phyloP scores from a whole-genome alignment of 2,329 filamentous ascomycete species.

The Trichophyton schoenleinii region DNA sequence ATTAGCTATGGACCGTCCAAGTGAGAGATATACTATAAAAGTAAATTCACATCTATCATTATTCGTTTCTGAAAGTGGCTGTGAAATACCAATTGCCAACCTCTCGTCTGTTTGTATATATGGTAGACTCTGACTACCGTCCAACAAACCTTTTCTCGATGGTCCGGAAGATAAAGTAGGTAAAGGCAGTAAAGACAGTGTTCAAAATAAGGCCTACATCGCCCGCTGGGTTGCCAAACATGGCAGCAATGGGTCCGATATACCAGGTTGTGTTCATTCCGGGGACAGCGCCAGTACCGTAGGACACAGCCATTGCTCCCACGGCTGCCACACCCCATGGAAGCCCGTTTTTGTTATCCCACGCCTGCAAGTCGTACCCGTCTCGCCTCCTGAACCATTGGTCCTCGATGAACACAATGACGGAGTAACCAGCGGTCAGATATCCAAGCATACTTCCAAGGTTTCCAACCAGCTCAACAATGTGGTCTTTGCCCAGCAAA shows the following conservation, averaged over 20 bases:
- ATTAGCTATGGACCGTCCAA: too few relatives aligned
- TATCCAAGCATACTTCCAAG: constrained; percentile 37
- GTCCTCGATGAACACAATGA: constrained; percentile 37
- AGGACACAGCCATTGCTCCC: constrained; percentile 10
- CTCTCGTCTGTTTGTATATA: background rate
- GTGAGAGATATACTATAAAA: too few relatives aligned
- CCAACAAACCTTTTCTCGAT: constrained; percentile 5
- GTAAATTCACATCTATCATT: too few relatives aligned
- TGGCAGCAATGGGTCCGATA: constrained; percentile 4
- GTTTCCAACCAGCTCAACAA: constrained; percentile 34
- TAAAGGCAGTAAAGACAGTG: background rate
- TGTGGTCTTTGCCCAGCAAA: constrained; percentile 31
- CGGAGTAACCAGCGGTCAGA: constrained; percentile 36
- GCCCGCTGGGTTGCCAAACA: background rate
- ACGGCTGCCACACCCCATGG: constrained; percentile 25
- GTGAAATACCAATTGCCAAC: too few relatives aligned
- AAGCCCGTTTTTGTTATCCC: constrained; percentile 34
- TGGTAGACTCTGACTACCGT: background rate
- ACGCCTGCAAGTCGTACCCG: constrained; percentile 35
- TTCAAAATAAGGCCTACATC: background rate
- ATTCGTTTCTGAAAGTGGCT: too few relatives aligned
- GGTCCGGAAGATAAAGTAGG: constrained; percentile 1
- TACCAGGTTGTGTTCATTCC: constrained; percentile 2
- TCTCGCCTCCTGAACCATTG: constrained; percentile 32
- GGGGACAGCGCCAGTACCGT: background rate